Evolutionary conservation across 768 basidiomycete genomes (phyloP), one percentile per base, ranked within the genome.

Genomic region (Lactarius tabidus): DNA sequence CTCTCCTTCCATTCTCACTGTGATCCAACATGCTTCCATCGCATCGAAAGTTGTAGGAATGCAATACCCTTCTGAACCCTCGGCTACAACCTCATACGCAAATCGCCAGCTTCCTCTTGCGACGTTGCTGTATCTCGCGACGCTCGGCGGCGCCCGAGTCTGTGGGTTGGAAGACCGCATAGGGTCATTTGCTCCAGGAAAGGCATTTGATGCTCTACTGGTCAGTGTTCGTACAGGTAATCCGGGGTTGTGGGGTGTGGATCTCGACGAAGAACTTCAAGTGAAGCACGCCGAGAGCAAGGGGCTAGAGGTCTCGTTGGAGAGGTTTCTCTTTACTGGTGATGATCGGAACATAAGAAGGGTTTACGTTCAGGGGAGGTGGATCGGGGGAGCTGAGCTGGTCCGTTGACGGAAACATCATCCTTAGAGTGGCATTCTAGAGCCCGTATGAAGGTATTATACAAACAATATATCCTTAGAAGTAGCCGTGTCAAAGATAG

Each of bases 181-280:
- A 18, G 96, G 96, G 8, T 89, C 87, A 20, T 91, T 98, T 67
- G 79, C 78, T 17, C 78, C 80, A 3, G 94, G 93, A 2, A 96
- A 94, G 77, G 87, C 85, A 67, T 98, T 98, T 72, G 96, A 98
- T 72, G 96, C 96, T 0, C 77, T 98, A 9, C 68, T 92, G 4
- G 85, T 96, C 28, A 84, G 79, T 71, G 78, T 90, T 9, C 76
- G 79, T 43, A 73, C 80, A 35, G 84, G 81, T 1, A 87, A 87
- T 60, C 84, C 84, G 3, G 81, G 78, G 7, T 66, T 90, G 29
- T 88, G 85, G 86, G 78, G 78, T 39, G 75, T 75, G 15, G 78
- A 77, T n/a, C 72, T 70, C 29, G 78, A 77, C 54, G 54, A 63
- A n/a, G 71, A 70, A 58, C 64, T 71, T 29, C 64, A 72, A 8